Evolutionary conservation across 2,329 filamentous ascomycete genomes (phyloP), one percentile per base, ranked within the genome.

Genomic region (Alternaria metachromatica): DNA sequence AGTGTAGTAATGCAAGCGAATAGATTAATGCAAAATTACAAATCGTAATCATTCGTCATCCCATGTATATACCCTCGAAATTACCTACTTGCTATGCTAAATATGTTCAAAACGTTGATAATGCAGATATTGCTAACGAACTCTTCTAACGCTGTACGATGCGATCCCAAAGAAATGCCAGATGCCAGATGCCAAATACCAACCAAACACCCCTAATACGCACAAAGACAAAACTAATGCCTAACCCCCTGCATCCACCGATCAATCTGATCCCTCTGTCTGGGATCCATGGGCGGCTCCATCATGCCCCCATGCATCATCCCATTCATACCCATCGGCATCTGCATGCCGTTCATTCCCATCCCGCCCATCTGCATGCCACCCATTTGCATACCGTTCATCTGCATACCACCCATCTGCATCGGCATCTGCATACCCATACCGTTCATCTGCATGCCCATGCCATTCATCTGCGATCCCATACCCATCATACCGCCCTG

Each of bases 231-330:
- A 26, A 23, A 51, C 68, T 45, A 75, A 53, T 70, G 67, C 61
- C 70, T 66, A 58, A 84, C 75, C 51, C 80, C 76, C 70, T 85
- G 82, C 72, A 87, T 83, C 87, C 87, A 89, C 33, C 83, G 85
- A 79, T 89, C 86, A 77, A 89, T 88, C 62, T 86, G 80, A 62
- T 85, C 86, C 58, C 86, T 80, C 72, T 87, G 86, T 57, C 80
- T 80, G 5, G 82, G 78, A 72, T 87, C 82, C 73, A 85, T 79
- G 2, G 70, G 69, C 49, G 62, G 68, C 37, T 74, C 69, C 68
- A 67, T 70, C 66, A 73, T 67, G n/a, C 49, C 53, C 45, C 66
- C 69, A 60, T 65, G 65, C 72, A 74, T 75, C 57, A 63, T 64
- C 3, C 63, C 49, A 66, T 67, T 44, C 62, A 67, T 68, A 25